phyloP scores from a whole-genome alignment of 805 yeast genomes.

The Yueomyces sinensis region DNA sequence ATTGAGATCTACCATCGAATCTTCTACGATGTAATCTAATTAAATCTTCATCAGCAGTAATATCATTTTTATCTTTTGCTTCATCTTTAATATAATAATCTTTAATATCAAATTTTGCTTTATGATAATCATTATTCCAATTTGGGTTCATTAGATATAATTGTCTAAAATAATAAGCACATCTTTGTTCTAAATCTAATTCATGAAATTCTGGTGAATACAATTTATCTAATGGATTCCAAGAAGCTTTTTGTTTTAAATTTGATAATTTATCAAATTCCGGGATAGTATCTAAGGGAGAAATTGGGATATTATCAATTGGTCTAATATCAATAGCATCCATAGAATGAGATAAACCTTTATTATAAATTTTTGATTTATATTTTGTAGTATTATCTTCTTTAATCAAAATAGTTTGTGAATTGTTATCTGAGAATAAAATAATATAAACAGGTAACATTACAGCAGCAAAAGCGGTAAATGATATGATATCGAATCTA shows the following conservation, averaged over 20 bases:
- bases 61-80: neutral
- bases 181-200: slow-evolving; percentile 4
- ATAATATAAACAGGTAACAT: no score
- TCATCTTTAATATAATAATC: slow-evolving; percentile 2
- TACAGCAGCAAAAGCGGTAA: no score
- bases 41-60: slow-evolving; percentile 2
- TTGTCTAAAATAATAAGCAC: slow-evolving; percentile 9
- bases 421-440: no score
- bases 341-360: neutral
- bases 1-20: neutral
- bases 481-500: no score
- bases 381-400: no score
- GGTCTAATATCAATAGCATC: neutral
- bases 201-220: slow-evolving; percentile 3
- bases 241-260: neutral
- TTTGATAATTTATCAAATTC: slow-evolving; percentile 3
- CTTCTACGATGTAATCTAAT: slow-evolving; percentile 1
- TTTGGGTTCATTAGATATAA: slow-evolving; percentile 7
- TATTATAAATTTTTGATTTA: neutral
- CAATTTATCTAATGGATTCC: slow-evolving; percentile 1
- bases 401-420: no score
- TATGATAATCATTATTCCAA: slow-evolving; percentile 8
- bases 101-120: slow-evolving; percentile 5
- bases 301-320: slow-evolving; percentile 3
- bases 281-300: slow-evolving; percentile 10